Conservation (phyloP, 2,329 filamentous ascomycete species). For the Ophiostoma sp. region DNA sequence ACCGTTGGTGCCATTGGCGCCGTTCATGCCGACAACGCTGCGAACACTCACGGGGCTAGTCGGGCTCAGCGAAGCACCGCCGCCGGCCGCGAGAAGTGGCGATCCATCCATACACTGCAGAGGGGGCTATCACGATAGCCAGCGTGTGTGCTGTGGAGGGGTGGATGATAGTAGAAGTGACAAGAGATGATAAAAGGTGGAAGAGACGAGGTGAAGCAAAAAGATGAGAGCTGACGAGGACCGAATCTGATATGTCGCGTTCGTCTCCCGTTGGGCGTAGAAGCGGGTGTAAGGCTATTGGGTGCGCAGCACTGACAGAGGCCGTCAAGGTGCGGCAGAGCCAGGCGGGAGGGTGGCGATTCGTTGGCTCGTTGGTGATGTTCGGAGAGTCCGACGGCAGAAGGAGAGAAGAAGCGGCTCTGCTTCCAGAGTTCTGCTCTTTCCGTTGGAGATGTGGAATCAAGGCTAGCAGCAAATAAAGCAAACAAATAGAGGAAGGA, state of each 20-base stretch:
- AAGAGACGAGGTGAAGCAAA: neutral
- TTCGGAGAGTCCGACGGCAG: neutral
- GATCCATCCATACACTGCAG: constrained; percentile 35
- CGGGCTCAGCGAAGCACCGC: constrained; percentile 41
- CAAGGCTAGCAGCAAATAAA: constrained; percentile 4
- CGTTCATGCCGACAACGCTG: constrained; percentile 28
- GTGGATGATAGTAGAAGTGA: neutral
- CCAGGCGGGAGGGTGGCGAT: neutral
- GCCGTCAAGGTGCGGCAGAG: neutral
- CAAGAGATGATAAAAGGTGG: neutral
- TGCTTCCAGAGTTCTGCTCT: neutral
- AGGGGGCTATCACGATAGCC: constrained; percentile 11
- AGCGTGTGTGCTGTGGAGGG: neutral
- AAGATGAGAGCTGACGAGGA: neutral
- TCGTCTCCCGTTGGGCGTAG: neutral
- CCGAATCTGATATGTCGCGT: neutral
- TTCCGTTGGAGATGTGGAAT: neutral
- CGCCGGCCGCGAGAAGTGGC: constrained; percentile 34
- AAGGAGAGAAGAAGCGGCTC: neutral
- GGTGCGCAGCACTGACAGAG: neutral
- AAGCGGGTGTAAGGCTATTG: constrained; percentile 12
- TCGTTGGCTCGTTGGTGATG: neutral
- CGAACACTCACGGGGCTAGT: constrained; percentile 52
- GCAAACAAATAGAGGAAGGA: neutral
- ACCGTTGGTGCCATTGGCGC: constrained; percentile 30